Conservation (phyloP, 257 asterid species). For the Datura wrightii region DNA sequence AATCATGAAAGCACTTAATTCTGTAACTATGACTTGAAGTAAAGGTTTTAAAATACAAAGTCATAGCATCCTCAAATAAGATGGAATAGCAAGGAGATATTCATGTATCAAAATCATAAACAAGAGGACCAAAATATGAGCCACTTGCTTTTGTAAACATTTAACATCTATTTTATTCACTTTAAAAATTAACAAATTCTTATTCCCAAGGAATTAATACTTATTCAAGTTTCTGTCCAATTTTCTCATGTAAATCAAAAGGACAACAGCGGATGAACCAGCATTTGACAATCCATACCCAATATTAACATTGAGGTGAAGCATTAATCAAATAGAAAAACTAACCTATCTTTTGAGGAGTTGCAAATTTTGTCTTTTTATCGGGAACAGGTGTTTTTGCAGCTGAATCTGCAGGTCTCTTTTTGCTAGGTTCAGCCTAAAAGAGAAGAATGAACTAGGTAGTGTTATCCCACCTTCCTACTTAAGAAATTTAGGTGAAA, state of each 20-base stretch:
- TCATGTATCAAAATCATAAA: too few species aligned
- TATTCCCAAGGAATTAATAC: not conserved
- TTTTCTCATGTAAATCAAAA: not conserved
- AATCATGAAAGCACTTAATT: not conserved
- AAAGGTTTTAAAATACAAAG: too few species aligned
- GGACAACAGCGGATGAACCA: not conserved
- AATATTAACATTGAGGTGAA: not conserved
- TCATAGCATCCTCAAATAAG: too few species aligned
- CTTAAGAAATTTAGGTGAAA: not conserved
- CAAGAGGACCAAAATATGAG: not conserved
- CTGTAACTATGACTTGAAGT: not conserved
- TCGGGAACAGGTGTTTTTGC: conserved; percentile 65
- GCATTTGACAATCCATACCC: not conserved
- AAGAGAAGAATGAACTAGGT: not conserved
- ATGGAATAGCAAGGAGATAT: too few species aligned
- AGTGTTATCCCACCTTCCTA: conserved; percentile 17
- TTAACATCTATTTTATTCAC: not conserved
- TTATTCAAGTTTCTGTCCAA: not conserved
- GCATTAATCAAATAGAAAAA: not conserved
- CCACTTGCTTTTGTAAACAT: not conserved
- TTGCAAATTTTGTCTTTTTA: conserved; percentile 70
- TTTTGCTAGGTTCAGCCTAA: conserved; percentile 62
- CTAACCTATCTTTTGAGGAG: conserved; percentile 86
- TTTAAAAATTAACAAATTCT: not conserved
- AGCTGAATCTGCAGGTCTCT: conserved; percentile 60